These are phyloP conservation scores for Stemphylium lycopersici DNA, from an alignment of 2,329 filamentous ascomycete species.

Conservation along the genomic window DNA sequence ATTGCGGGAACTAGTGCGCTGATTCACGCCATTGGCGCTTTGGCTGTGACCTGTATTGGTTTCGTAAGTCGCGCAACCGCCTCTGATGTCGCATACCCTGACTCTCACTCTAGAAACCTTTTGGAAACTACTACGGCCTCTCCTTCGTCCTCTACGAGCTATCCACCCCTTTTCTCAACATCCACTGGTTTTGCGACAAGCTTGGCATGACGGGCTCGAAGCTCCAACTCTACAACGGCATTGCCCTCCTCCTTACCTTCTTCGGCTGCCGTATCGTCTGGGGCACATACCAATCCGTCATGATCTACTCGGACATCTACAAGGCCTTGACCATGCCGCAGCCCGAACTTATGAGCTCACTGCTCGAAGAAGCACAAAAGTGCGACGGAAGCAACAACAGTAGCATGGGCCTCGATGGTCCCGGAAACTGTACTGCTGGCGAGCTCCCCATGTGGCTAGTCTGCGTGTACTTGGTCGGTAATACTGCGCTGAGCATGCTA, in stretches of 20 bases:
- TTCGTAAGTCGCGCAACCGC: conserved; percentile 64
- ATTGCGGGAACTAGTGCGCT: conserved; percentile 77
- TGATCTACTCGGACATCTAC: conserved; percentile 71
- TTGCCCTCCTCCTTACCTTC: conserved; percentile 73
- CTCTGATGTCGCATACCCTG: conserved; percentile 7
- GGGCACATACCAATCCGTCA: conserved; percentile 72
- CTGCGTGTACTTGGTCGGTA: conserved; percentile 70
- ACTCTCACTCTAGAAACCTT: conserved; percentile 66
- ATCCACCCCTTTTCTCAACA: conserved; percentile 81
- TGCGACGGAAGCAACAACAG: conserved; percentile 55
- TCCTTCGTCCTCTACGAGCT: conserved; percentile 87
- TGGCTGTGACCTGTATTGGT: conserved; percentile 76
- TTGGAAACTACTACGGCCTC: conserved; percentile 80
- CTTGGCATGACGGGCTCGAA: conserved; percentile 75
- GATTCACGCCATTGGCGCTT: conserved; percentile 74
- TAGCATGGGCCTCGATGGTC: conserved; percentile 14
- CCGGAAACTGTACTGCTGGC: conserved; percentile 30
- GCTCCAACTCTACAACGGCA: conserved; percentile 77
- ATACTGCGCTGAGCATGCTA: conserved; percentile 72
- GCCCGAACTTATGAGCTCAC: conserved; percentile 17
- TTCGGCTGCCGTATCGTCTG: conserved; percentile 78
- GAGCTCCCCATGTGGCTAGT: conserved; percentile 72
- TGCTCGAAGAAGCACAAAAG: conserved; percentile 48
- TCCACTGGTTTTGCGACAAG: conserved; percentile 93
- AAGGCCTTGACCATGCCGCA: conserved; percentile 43